These are phyloP conservation scores for Geranium incanum DNA, from an alignment of 441 rosid species.

Conservation along the genomic window DNA sequence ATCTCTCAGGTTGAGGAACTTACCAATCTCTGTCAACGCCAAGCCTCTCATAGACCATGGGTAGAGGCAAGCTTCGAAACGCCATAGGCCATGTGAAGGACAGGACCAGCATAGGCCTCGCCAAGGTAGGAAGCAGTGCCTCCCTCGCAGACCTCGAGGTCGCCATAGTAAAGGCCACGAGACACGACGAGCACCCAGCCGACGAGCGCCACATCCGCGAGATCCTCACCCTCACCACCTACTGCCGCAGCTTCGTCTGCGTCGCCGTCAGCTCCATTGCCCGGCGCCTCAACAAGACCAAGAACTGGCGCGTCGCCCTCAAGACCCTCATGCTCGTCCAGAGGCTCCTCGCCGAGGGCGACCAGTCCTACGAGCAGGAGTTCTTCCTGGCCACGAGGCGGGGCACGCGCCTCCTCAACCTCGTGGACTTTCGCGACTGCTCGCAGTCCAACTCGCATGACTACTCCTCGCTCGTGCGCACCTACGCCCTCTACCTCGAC, in stretches of 20 bases:
- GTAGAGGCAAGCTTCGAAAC: constrained; percentile 51
- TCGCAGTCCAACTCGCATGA: constrained; percentile 65
- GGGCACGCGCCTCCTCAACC: constrained; percentile 72
- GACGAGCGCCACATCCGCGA: constrained; percentile 68
- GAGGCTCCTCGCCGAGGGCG: constrained; percentile 58
- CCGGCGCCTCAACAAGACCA: constrained; percentile 69
- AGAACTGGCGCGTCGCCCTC: constrained; percentile 81
- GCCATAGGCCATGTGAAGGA: constrained; percentile 85
- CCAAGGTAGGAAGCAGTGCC: constrained; percentile 60
- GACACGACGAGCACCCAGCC: constrained; percentile 71
- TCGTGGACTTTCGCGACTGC: constrained; percentile 68
- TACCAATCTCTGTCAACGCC: not conserved
- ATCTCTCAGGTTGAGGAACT: not conserved
- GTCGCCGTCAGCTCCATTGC: constrained; percentile 53
- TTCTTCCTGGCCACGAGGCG: constrained; percentile 77
- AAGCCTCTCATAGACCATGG: constrained; percentile 31
- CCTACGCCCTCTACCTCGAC: constrained; percentile 68
- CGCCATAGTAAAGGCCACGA: constrained; percentile 72
- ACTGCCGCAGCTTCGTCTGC: constrained; percentile 47
- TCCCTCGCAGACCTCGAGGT: constrained; percentile 68
- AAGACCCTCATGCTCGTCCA: constrained; percentile 67
- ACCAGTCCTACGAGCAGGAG: constrained; percentile 73
- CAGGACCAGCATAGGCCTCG: constrained; percentile 77
- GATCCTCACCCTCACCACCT: constrained; percentile 60
- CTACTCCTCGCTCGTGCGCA: constrained; percentile 71